These are phyloP conservation scores for Ogataea angusta DNA, from an alignment of 805 yeast genomes.

Conservation along the genomic window DNA sequence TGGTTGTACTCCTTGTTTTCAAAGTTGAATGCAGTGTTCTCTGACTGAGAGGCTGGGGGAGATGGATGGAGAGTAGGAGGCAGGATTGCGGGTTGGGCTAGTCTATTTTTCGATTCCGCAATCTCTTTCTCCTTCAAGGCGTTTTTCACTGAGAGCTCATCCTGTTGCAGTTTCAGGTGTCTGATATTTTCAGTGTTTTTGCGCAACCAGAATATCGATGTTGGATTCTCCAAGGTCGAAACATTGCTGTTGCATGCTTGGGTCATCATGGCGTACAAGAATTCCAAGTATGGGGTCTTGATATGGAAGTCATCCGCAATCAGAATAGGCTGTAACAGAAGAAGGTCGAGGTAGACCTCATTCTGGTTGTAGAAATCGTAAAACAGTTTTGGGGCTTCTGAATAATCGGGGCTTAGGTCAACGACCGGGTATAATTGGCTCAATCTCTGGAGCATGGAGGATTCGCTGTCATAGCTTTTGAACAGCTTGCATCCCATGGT, in stretches of 20 bases:
- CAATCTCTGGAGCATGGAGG: conserved; percentile 54
- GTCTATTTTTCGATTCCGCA: conserved; percentile 21
- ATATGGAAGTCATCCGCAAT: conserved; percentile 86
- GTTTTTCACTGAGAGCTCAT: conserved; percentile 23
- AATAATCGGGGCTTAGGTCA: conserved; percentile 29
- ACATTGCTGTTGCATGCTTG: conserved; percentile 52
- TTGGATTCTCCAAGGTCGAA: conserved; percentile 32
- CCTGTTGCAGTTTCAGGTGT: conserved; percentile 27
- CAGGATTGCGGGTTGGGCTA: conserved; percentile 20
- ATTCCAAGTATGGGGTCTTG: conserved; percentile 88
- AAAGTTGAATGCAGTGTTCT: neutral
- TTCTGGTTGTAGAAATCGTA: conserved; percentile 60
- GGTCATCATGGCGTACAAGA: conserved; percentile 73
- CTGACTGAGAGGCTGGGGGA: conserved; percentile 14
- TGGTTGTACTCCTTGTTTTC: conserved; percentile 2
- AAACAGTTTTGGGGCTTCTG: conserved; percentile 56
- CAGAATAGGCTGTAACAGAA: conserved; percentile 80
- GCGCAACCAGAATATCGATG: conserved; percentile 33
- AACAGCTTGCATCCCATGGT: conserved; percentile 75
- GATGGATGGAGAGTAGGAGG: conserved; percentile 7
- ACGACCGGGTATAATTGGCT: conserved; percentile 39
- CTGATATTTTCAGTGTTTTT: conserved; percentile 30
- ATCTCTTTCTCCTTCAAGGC: conserved; percentile 30
- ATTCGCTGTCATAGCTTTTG: conserved; percentile 66
- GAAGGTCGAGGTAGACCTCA: conserved; percentile 66